Percentiles rank a stretch among this genome's conserved stretches.
phyloP scores from a whole-genome alignment of 1,284 basidiomycete genomes.

The Rhodotorula sp. region DNA sequence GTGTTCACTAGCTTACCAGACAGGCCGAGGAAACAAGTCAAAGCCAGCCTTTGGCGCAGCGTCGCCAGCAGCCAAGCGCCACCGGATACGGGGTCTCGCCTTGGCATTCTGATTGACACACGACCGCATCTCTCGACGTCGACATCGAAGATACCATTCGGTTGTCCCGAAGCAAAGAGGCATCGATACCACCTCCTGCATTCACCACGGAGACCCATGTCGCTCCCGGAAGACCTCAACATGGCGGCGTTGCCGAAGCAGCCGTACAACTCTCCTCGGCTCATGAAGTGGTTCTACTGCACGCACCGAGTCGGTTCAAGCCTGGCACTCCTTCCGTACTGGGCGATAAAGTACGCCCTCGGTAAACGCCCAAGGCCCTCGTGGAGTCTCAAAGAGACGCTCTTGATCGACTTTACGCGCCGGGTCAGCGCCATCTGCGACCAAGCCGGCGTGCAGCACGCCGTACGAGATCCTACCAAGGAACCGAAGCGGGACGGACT shows the following conservation, averaged over 20 bases:
- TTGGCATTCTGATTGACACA: no score
- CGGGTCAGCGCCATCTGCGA: constrained; percentile 34
- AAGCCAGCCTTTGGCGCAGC: neutral
- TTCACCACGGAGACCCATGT: neutral
- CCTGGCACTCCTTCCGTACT: constrained; percentile 30
- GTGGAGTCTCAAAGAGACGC: constrained; percentile 32
- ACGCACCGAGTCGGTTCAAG: constrained; percentile 25
- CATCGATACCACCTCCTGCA: no score
- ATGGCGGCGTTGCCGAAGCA: constrained; percentile 21
- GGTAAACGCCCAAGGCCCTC: constrained; percentile 15
- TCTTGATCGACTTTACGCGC: constrained; percentile 31
- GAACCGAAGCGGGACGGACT: constrained; percentile 19
- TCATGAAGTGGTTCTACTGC: constrained; percentile 33
- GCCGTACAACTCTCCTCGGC: constrained; percentile 22
- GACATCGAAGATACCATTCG: neutral
- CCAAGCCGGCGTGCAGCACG: constrained; percentile 32
- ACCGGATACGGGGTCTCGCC: neutral
- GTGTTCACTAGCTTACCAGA: neutral
- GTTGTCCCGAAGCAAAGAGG: neutral
- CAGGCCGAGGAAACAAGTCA: neutral
- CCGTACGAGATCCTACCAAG: constrained; percentile 21
- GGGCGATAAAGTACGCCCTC: constrained; percentile 32
- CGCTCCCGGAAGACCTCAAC: constrained; percentile 28
- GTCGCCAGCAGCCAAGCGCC: neutral
- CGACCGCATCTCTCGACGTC: neutral